Evolutionary conservation across 108 stramenopile species (phyloP).

Genomic region (Discostella stelligeroides): DNA sequence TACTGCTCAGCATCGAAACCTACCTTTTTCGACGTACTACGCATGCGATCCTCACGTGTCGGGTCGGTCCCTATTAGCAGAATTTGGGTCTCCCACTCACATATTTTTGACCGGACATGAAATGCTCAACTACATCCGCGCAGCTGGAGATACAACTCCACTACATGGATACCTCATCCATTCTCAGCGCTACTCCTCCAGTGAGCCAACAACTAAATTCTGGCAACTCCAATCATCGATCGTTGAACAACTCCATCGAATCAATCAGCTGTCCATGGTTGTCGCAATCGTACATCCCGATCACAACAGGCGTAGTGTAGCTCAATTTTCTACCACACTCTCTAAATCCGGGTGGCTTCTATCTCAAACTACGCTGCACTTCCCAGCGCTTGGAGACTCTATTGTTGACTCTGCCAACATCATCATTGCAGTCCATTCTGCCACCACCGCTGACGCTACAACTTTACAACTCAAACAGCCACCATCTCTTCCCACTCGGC

Average conservation of each 20-base stretch:
- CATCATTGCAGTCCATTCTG: neutral
- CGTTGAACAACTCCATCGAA: neutral
- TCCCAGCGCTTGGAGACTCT: neutral
- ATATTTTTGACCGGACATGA: neutral
- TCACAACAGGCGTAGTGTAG: neutral
- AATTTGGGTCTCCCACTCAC: neutral
- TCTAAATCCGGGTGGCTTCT: neutral
- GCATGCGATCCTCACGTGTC: neutral
- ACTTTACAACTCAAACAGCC: neutral
- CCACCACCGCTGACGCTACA: neutral
- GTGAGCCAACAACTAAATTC: neutral
- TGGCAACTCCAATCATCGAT: neutral
- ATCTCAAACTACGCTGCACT: neutral
- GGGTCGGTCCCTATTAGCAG: neutral
- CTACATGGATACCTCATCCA: neutral
- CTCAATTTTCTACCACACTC: neutral
- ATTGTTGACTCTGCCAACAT: neutral
- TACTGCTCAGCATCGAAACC: neutral
- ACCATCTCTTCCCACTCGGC: neutral
- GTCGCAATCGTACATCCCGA: neutral
- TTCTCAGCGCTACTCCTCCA: neutral
- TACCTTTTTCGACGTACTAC: neutral
- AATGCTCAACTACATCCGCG: neutral
- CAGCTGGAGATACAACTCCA: neutral
- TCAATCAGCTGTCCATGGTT: neutral